Conservation (phyloP, 257 asterid species). For the Apocynum venetum region DNA sequence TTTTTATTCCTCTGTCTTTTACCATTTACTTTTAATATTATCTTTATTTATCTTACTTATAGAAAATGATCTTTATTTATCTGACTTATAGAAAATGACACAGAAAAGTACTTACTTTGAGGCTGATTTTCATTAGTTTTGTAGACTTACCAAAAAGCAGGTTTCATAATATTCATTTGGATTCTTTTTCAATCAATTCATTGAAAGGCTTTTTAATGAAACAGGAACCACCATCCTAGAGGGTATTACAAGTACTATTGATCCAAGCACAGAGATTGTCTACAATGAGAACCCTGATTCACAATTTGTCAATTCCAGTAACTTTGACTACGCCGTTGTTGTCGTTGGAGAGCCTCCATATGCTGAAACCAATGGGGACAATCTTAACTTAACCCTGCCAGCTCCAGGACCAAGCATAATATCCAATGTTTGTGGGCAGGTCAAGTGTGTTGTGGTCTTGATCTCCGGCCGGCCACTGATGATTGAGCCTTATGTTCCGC, state of each 20-base stretch:
- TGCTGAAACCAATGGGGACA: slow-evolving; percentile 45
- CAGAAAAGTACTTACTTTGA: too few relatives aligned
- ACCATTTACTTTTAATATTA: too few relatives aligned
- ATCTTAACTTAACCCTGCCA: slow-evolving; percentile 34
- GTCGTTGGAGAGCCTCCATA: slow-evolving; percentile 54
- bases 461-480: slow-evolving; percentile 52
- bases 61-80: too few relatives aligned
- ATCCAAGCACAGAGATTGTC: slow-evolving; percentile 40
- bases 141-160: too few relatives aligned
- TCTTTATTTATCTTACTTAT: too few relatives aligned
- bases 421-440: slow-evolving; percentile 32
- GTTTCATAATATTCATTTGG: too few relatives aligned
- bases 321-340: slow-evolving; percentile 48
- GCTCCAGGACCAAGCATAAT: slow-evolving; percentile 36
- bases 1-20: too few relatives aligned
- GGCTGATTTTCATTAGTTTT: too few relatives aligned
- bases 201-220: not conserved
- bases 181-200: too few relatives aligned
- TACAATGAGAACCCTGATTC: slow-evolving; percentile 31
- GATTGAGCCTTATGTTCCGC: slow-evolving; percentile 38
- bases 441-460: slow-evolving; percentile 46
- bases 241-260: slow-evolving; percentile 43
- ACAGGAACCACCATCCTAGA: slow-evolving; percentile 55
- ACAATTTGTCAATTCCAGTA: slow-evolving; percentile 23
- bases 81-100: too few relatives aligned